These are phyloP conservation scores for Brassica juncea DNA, from an alignment of 345 rosid genomes.

Conservation along the genomic window DNA sequence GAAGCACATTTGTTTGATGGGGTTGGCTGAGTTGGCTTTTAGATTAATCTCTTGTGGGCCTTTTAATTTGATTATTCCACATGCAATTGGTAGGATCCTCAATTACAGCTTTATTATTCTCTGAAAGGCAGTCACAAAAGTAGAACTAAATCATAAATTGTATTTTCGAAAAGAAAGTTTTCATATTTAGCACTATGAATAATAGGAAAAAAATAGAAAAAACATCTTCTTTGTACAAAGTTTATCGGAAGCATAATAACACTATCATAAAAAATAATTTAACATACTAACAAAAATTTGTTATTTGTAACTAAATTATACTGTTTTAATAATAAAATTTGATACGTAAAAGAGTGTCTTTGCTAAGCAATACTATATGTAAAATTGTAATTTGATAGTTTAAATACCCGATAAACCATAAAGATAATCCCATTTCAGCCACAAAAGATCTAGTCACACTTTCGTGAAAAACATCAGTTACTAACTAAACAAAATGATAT, in stretches of 20 bases:
- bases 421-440: neutral
- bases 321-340: neutral
- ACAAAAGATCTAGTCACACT: neutral
- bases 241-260: neutral
- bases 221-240: neutral
- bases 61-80: constrained; percentile 39
- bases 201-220: constrained; percentile 5
- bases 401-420: neutral
- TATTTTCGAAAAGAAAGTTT: neutral
- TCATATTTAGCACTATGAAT: constrained; percentile 3
- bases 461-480: neutral
- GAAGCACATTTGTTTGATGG: constrained; percentile 31
- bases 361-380: neutral
- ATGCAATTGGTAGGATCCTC: constrained; percentile 42
- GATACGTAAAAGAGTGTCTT: neutral
- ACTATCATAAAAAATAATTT: neutral
- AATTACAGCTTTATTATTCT: constrained; percentile 37
- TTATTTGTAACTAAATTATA: neutral
- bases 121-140: constrained; percentile 21
- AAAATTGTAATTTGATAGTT: neutral
- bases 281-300: no score
- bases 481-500: neutral
- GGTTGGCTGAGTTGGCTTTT: constrained; percentile 42
- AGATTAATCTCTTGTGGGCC: constrained; percentile 39
- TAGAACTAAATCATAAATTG: constrained; percentile 3